These are phyloP conservation scores for Blastobotrys elegans DNA, from an alignment of 1,139 yeast genomes.

Conservation along the genomic window DNA sequence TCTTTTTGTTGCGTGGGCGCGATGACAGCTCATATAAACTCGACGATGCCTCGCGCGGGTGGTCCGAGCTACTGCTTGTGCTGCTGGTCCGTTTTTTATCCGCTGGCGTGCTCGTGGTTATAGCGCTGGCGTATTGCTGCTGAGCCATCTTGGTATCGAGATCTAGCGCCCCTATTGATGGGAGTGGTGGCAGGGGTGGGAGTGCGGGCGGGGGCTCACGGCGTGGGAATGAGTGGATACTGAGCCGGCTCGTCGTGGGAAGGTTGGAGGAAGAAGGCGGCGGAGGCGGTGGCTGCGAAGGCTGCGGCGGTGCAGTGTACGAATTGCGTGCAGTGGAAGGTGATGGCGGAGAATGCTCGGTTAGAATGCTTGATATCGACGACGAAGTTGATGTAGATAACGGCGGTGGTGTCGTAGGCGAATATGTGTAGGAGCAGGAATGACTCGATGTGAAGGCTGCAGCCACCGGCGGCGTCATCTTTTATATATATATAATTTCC, in stretches of 20 bases:
- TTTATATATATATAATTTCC: background rate
- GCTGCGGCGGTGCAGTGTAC: background rate
- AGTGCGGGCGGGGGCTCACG: constrained; percentile 18
- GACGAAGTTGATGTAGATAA: background rate
- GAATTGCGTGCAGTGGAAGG: background rate
- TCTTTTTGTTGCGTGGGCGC: constrained; percentile 19
- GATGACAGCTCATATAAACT: constrained; percentile 4
- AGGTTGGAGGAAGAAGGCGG: constrained; percentile 2
- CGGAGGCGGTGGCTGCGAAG: constrained; percentile 7
- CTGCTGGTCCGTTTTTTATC: background rate
- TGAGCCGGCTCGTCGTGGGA: constrained; percentile 1
- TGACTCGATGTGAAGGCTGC: constrained; percentile 1
- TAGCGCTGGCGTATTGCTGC: constrained; percentile 11
- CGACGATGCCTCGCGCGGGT: background rate
- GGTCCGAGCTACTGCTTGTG: too few species aligned
- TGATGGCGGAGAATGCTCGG: background rate
- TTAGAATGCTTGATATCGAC: background rate
- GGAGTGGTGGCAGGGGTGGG: constrained; percentile 22
- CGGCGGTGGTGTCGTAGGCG: background rate
- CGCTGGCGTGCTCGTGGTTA: constrained; percentile 5
- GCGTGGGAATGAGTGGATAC: background rate
- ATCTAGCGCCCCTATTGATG: constrained; percentile 12
- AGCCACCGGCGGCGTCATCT: constrained; percentile 2
- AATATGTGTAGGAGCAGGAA: background rate
- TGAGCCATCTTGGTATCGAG: background rate